Conservation (phyloP, 2,329 filamentous ascomycete genomes). For the Ophiocordyceps camponoti-saundersi region DNA sequence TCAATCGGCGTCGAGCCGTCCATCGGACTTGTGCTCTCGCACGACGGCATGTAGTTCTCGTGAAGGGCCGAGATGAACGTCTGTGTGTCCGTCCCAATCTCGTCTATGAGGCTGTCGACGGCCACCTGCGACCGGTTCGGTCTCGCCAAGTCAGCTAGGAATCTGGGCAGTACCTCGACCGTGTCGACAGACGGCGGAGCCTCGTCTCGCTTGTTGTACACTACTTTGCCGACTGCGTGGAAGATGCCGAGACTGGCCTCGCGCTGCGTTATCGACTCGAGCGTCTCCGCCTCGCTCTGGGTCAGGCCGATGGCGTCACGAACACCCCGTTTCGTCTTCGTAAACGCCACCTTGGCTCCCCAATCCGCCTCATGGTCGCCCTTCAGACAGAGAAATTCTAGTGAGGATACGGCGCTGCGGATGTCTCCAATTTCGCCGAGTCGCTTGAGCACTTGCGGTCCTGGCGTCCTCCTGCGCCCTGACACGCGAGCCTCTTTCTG, state of each 20-base stretch:
- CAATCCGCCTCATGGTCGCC: slow-evolving; percentile 59
- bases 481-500: slow-evolving; percentile 73
- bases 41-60: slow-evolving; percentile 85
- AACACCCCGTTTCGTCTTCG: slow-evolving; percentile 45
- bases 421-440: slow-evolving; percentile 84
- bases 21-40: slow-evolving; percentile 35
- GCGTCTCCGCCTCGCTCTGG: slow-evolving; percentile 58
- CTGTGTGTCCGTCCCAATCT: slow-evolving; percentile 79
- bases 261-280: slow-evolving; percentile 68
- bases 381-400: slow-evolving; percentile 83
- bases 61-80: slow-evolving; percentile 84
- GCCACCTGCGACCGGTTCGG: slow-evolving; percentile 47
- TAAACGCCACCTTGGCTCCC: slow-evolving; percentile 57
- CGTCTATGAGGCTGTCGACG: slow-evolving; percentile 69
- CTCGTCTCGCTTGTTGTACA: slow-evolving; percentile 83
- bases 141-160: slow-evolving; percentile 38
- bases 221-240: slow-evolving; percentile 86
- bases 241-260: slow-evolving; percentile 89
- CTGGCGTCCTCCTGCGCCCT: slow-evolving; percentile 57
- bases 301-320: slow-evolving; percentile 47
- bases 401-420: slow-evolving; percentile 74
- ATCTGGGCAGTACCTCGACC: slow-evolving; percentile 39
- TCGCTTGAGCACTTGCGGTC: slow-evolving; percentile 58
- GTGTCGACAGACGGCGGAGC: slow-evolving; percentile 20
- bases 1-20: slow-evolving; percentile 50